These are phyloP conservation scores for Penicillium sp. DNA, from an alignment of 2,329 filamentous ascomycete genomes.

Conservation along the genomic window DNA sequence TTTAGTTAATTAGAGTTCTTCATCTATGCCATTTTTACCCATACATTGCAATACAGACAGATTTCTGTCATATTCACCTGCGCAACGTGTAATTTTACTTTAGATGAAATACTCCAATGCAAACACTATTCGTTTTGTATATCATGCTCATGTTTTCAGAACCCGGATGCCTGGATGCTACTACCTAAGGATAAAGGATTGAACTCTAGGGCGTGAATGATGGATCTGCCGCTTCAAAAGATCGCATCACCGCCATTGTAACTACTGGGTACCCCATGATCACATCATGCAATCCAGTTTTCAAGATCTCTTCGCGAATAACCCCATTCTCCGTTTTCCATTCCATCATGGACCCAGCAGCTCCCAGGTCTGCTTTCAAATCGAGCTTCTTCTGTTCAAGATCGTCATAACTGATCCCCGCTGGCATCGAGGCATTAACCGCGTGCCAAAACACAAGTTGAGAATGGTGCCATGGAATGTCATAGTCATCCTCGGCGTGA, in stretches of 20 bases:
- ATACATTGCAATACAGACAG: too few species aligned
- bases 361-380: slow-evolving; percentile 44
- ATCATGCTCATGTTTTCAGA: not conserved
- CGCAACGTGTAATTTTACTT: not conserved
- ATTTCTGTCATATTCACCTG: too few species aligned
- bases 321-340: slow-evolving; percentile 50
- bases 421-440: slow-evolving; percentile 49
- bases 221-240: slow-evolving; percentile 41
- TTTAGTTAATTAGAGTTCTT: too few species aligned
- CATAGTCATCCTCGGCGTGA: slow-evolving; percentile 39
- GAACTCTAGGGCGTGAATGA: slow-evolving; percentile 9
- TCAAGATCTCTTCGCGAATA: slow-evolving; percentile 56
- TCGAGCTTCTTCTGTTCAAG: slow-evolving; percentile 48
- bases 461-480: slow-evolving; percentile 32
- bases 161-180: not conserved
- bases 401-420: slow-evolving; percentile 45
- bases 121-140: too few species aligned
- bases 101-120: too few species aligned
- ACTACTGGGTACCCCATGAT: slow-evolving; percentile 60
- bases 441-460: slow-evolving; percentile 47
- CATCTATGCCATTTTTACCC: too few species aligned
- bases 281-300: slow-evolving; percentile 58
- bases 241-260: slow-evolving; percentile 52
- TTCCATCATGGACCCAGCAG: slow-evolving; percentile 53
- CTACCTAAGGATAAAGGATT: fast-evolving